A percentile compares a stretch with the other conserved stretches of the same genome.
phyloP scores from a whole-genome alignment of 2,329 filamentous ascomycete species.

The Fusarium devonianum region DNA sequence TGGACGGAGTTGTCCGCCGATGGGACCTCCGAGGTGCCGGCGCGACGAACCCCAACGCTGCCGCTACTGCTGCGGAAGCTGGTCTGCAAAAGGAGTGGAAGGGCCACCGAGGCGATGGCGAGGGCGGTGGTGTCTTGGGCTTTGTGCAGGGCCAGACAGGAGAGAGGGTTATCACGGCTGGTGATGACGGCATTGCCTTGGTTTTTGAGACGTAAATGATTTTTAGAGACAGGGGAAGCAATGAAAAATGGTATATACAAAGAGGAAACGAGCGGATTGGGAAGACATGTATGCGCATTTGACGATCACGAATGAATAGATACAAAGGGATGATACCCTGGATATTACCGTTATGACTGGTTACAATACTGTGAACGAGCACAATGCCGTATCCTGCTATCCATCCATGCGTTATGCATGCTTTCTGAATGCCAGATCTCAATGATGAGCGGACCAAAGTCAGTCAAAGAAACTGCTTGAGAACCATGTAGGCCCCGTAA shows the following conservation, averaged over 20 bases:
- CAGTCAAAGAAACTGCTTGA: no score
- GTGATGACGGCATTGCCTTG: conserved; percentile 79
- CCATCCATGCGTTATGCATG: no score
- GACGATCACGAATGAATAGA: conserved; percentile 40
- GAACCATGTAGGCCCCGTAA: no score
- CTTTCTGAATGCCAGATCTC: no score
- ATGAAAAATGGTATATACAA: no score
- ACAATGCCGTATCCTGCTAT: no score
- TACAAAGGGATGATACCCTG: conserved; percentile 34
- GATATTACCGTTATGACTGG: conserved; percentile 1
- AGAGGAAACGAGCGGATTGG: conserved; percentile 20
- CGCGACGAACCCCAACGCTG: conserved; percentile 41
- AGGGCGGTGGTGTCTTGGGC: conserved; percentile 86
- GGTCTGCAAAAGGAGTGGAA: conserved; percentile 87
- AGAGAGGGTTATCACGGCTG: conserved; percentile 82
- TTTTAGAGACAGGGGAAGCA: conserved; percentile 16
- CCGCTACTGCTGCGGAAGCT: conserved; percentile 54
- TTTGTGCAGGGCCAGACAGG: conserved; percentile 86
- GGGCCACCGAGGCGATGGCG: conserved; percentile 84
- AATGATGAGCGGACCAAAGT: no score
- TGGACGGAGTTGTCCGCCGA: conserved; percentile 88
- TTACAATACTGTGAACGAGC: neutral
- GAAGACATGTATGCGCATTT: conserved; percentile 26
- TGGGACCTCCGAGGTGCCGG: conserved; percentile 77
- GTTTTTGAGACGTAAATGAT: conserved; percentile 65